Conservation (phyloP, 2,329 filamentous ascomycete genomes). For the Neonectria ditissima region DNA sequence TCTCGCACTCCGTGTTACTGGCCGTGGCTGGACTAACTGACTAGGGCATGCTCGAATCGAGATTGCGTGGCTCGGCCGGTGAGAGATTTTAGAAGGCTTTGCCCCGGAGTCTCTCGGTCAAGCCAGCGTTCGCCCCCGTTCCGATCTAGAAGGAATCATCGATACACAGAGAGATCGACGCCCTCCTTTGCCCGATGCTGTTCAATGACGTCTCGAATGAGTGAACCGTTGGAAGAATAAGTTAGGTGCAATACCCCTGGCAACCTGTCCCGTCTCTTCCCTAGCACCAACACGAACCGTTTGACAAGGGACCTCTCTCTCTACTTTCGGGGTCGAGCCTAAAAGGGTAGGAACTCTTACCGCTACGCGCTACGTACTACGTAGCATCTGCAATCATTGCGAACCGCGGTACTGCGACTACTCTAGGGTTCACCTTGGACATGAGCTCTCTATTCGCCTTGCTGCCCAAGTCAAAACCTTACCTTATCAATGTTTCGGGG, state of each 20-base stretch:
- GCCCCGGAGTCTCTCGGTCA: slow-evolving; percentile 7
- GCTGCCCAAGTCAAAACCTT: slow-evolving; percentile 7
- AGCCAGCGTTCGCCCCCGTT: neutral
- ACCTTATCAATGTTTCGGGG: neutral
- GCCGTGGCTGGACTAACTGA: neutral
- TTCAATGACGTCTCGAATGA: neutral
- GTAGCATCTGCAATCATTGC: neutral
- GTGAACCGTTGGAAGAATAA: neutral
- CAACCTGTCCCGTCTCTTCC: too few relatives aligned
- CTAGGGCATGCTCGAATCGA: slow-evolving; percentile 15
- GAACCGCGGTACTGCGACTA: slow-evolving; percentile 8
- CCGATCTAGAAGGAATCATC: neutral
- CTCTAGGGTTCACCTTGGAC: neutral
- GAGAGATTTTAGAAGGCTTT: slow-evolving; percentile 7
- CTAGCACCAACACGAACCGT: neutral
- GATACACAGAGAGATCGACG: neutral
- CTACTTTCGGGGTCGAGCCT: slow-evolving; percentile 13
- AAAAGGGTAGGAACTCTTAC: slow-evolving; percentile 11
- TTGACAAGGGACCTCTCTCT: slow-evolving; percentile 10
- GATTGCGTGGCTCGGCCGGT: slow-evolving; percentile 24
- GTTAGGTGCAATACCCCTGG: neutral
- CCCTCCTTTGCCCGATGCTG: neutral
- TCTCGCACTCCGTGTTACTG: neutral
- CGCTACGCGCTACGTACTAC: too few relatives aligned
- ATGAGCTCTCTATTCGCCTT: slow-evolving; percentile 1